Evolutionary conservation across 208 protist species (phyloP), one percentile per base, ranked within the genome.

Genomic region (Spongospora subterranea): DNA sequence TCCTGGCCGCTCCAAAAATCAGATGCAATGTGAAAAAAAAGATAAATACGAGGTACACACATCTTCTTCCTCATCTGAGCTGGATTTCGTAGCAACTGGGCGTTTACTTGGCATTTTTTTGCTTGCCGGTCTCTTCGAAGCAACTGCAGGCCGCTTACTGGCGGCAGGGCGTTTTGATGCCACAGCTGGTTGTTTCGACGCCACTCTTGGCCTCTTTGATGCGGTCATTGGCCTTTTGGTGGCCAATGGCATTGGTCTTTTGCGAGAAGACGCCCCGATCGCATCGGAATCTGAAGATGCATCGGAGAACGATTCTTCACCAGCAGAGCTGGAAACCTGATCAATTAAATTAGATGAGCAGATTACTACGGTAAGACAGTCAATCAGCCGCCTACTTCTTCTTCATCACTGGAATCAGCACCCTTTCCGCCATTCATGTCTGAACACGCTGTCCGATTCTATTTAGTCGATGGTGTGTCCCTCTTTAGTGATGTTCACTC

Each of bases 41-140:
- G n/a, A 82, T n/a, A 43, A 35, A 20, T 35, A 6, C 17, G 6
- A 82, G 6, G 17, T 6, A 82, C 6, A 6, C 71, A 40, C n/a
- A 35, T 82, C 71, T 82, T 82, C 71, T 82, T 82, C 71, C 71
- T 82, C 71, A n/a, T 43, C 71, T 40, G 6, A 6, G n/a, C 71
- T 82, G 6, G 71, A 82, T 20, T 82, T 35, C 6, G 6, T 6
- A 20, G 40, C 71, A 20, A 82, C 40, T 20, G 71, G 71, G 17
- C 71, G 6, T 82, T 82, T 82, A 43, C 71, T 82, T 35, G 71
- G 71, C 71, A 82, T 82, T 82, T 82, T 82, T n/a, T 82, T 82
- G 35, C 71, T 82, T 20, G 71, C 71, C 6, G 71, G 71, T 17
- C 71, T 35, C n/a, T 82, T 82, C 40, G 71, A 82, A 6, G 71